These are phyloP conservation scores for Tremellales sp. DNA, from an alignment of 1,284 basidiomycete species.

Conservation along the genomic window DNA sequence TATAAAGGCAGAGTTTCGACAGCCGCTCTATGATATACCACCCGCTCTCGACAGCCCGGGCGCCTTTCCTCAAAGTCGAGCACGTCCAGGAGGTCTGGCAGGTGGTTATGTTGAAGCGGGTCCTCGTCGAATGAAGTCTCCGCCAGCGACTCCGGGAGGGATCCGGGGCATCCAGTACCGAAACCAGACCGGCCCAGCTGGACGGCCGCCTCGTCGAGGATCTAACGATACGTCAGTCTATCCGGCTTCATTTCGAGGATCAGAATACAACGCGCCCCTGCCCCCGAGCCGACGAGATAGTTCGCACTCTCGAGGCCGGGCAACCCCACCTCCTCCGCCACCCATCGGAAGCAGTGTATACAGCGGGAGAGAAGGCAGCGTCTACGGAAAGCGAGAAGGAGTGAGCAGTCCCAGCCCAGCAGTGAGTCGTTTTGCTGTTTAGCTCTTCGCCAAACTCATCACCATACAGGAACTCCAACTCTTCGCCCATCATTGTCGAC, in stretches of 20 bases:
- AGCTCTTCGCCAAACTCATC: background rate
- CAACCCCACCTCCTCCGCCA: background rate
- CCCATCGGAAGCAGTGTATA: constrained; percentile 11
- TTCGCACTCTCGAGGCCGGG: background rate
- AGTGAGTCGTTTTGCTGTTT: constrained; percentile 10
- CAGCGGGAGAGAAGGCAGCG: constrained; percentile 31
- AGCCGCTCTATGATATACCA: constrained; percentile 13
- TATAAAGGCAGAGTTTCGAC: constrained; percentile 6
- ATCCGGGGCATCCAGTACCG: background rate
- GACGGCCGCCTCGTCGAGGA: background rate
- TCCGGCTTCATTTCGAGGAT: background rate
- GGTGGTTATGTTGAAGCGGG: background rate
- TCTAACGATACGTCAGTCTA: constrained; percentile 1
- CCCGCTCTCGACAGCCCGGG: constrained; percentile 9
- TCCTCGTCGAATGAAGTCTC: constrained; percentile 9
- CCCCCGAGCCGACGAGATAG: background rate
- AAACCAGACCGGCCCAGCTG: background rate
- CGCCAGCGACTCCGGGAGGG: constrained; percentile 13
- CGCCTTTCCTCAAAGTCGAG: constrained; percentile 2
- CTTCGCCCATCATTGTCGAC: constrained; percentile 41
- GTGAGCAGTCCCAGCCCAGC: constrained; percentile 25
- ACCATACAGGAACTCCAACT: constrained; percentile 30
- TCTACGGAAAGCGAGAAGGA: constrained; percentile 19
- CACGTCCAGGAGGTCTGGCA: constrained; percentile 16
- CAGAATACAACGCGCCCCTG: background rate